Evolutionary conservation across 1,284 basidiomycete species (phyloP).

Genomic region (Ustilago bromivora): DNA sequence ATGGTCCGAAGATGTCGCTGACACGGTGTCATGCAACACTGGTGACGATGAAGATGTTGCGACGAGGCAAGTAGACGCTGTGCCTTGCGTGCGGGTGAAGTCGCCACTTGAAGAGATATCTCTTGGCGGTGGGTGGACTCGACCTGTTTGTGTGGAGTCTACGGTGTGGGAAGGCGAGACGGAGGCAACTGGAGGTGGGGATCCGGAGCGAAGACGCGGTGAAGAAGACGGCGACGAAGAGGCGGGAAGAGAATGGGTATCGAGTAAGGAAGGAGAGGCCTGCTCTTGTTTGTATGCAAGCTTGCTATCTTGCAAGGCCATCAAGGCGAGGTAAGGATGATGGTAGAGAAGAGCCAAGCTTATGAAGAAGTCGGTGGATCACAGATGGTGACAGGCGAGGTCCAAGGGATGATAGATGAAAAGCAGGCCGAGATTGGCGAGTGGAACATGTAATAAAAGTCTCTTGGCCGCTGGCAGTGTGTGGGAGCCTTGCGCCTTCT

Average conservation of each 20-base stretch:
- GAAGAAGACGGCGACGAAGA: background rate
- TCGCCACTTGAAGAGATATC: background rate
- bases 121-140: background rate
- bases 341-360: constrained; percentile 4
- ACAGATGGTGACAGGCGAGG: background rate
- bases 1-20: constrained; percentile 3
- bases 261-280: constrained; percentile 7
- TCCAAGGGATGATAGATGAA: background rate
- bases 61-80: background rate
- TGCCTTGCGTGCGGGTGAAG: background rate
- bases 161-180: background rate
- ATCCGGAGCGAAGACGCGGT: background rate
- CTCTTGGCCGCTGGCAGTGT: too few relatives aligned
- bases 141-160: background rate
- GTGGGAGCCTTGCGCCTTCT: too few relatives aligned
- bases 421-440: too few relatives aligned
- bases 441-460: too few relatives aligned
- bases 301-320: constrained; percentile 23
- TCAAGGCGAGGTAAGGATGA: constrained; percentile 26
- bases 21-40: background rate
- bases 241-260: constrained; percentile 7
- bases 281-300: constrained; percentile 34
- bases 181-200: background rate
- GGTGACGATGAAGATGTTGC: background rate
- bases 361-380: background rate